Evolutionary conservation across 2,329 filamentous ascomycete genomes (phyloP).

Genomic region (Cryoendolithus antarcticus): DNA sequence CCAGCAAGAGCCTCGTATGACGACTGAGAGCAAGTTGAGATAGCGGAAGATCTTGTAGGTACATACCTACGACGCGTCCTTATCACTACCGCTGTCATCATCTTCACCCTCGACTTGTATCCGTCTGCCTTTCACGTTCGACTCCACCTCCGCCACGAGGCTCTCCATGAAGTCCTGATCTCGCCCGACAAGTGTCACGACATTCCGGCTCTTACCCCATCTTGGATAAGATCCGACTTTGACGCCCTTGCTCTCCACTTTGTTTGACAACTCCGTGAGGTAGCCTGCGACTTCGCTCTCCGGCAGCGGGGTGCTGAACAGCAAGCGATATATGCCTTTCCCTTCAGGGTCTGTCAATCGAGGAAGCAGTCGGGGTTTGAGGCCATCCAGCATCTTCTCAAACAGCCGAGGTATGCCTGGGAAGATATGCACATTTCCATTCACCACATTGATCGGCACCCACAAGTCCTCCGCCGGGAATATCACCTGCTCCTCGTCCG

Average conservation of each 20-base stretch:
- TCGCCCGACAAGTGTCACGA: slow-evolving; percentile 72
- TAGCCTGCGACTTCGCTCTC: slow-evolving; percentile 79
- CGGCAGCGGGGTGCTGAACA: slow-evolving; percentile 76
- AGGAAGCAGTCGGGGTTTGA: slow-evolving; percentile 60
- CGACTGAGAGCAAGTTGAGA: background rate
- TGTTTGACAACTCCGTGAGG: slow-evolving; percentile 64
- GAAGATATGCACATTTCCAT: slow-evolving; percentile 85
- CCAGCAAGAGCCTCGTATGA: background rate
- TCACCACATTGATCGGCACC: slow-evolving; percentile 82
- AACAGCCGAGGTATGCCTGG: slow-evolving; percentile 84
- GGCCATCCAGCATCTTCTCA: slow-evolving; percentile 60
- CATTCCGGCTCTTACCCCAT: slow-evolving; percentile 80
- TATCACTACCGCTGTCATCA: slow-evolving; percentile 32
- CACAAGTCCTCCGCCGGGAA: slow-evolving; percentile 74
- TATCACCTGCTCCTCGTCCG: slow-evolving; percentile 56
- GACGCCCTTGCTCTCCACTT: slow-evolving; percentile 62
- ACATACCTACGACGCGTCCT: slow-evolving; percentile 15
- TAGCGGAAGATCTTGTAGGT: background rate
- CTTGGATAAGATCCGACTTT: slow-evolving; percentile 94
- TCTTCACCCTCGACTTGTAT: slow-evolving; percentile 56
- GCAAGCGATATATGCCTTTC: slow-evolving; percentile 63
- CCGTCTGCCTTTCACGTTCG: slow-evolving; percentile 60
- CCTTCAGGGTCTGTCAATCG: slow-evolving; percentile 67
- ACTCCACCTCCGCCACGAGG: slow-evolving; percentile 63
- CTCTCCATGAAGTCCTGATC: slow-evolving; percentile 68